Evolutionary conservation across 2,329 filamentous ascomycete species (phyloP), one percentile per base, ranked within the genome.

Genomic region (Plenodomus lindquistii): DNA sequence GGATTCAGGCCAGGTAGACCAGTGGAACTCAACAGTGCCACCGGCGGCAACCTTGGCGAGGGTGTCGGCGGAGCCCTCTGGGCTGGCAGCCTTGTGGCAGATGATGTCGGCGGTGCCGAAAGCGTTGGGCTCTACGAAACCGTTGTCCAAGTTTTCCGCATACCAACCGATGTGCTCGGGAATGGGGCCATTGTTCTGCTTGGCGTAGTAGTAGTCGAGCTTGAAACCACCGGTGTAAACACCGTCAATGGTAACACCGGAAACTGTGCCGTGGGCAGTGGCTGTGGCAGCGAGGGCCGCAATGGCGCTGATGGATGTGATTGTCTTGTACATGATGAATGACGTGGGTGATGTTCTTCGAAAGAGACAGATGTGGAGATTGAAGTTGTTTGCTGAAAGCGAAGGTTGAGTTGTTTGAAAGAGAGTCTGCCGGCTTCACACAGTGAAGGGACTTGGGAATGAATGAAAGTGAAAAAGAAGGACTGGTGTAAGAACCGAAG

Each of bases 1-100:
- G 36, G 60, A 65, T 15, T 62, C 63, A 44, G 71, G 70, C 70
- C 71, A 72, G 34, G 35, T 40, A 11, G 77, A 81, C 82, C 83
- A 85, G 47, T 75, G 72, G 34, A 85, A 70, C 45, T 44, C 72
- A 56, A 88, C 67, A 8, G 75, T 76, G 54, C 76, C 75, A 52
- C 86, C 86, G 13, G 85, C 86, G n/a, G 77, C 74, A 31, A 87
- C 79, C n/a, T 78, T 73, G 16, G 80, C 82, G 40, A 64, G 38
- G 53, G 77, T 75, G 48, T 77, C 73, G 10, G 54, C 59, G 20
- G 55, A 59, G 21, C 50, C 50, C 22, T 59, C 52, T 73, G 78
- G 76, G 22, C 76, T 75, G 22, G 79, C 83, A 37, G 72, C 71
- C 66, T 77, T 77, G 76, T 88, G 85, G 75, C 84, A 86, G 72